These are phyloP conservation scores for Luffa aegyptiaca DNA, from an alignment of 306 rosid species.

Conservation along the genomic window DNA sequence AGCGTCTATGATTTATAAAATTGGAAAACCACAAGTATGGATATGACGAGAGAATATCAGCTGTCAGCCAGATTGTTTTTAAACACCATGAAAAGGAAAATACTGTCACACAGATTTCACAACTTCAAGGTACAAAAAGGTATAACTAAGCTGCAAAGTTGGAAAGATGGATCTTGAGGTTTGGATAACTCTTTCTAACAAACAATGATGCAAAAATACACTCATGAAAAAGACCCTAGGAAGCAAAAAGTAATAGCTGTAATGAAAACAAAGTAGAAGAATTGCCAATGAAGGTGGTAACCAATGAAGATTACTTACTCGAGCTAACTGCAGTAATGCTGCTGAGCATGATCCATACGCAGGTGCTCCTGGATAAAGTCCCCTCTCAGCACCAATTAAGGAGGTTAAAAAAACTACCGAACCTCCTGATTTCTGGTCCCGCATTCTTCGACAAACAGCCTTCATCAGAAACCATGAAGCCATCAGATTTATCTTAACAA, in stretches of 20 bases:
- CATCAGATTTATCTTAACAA: conserved; percentile 55
- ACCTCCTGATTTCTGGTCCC: conserved; percentile 58
- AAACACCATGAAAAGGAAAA: neutral
- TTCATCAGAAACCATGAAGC: conserved; percentile 67
- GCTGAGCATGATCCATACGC: conserved; percentile 59
- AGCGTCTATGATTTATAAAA: neutral
- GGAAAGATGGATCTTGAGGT: neutral
- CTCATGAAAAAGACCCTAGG: neutral
- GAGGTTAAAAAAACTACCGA: conserved; percentile 61
- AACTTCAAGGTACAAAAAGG: neutral
- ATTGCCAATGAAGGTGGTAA: neutral
- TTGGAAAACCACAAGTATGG: neutral
- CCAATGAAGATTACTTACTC: conserved; percentile 30
- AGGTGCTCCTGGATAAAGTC: conserved; percentile 66
- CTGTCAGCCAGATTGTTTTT: neutral
- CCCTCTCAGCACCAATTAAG: conserved; percentile 60
- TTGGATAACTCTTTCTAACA: neutral
- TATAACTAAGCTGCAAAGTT: neutral
- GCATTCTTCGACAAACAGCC: conserved; percentile 65
- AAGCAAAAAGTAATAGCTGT: neutral
- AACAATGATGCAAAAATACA: neutral
- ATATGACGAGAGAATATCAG: neutral
- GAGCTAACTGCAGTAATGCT: conserved; percentile 61
- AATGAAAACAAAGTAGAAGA: neutral
- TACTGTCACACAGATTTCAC: neutral